These are phyloP conservation scores for Falciphora oryzae DNA, from an alignment of 2,329 filamentous ascomycete species.

Conservation along the genomic window DNA sequence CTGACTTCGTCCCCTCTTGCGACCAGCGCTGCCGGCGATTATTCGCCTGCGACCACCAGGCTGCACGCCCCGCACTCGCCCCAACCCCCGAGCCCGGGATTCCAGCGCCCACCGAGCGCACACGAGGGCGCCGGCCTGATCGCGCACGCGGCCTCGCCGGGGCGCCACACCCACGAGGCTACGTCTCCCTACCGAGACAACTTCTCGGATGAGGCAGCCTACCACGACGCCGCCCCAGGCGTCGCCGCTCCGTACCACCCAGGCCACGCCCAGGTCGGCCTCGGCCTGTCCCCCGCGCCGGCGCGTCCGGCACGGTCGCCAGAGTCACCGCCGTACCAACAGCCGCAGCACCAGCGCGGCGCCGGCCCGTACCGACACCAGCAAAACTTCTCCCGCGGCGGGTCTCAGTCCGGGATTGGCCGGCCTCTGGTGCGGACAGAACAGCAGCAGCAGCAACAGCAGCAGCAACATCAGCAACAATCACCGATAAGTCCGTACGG, in stretches of 20 bases:
- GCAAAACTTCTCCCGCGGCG: neutral
- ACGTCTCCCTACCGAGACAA: conserved; percentile 7
- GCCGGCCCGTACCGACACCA: neutral
- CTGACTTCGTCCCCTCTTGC: neutral
- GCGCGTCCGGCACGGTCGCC: neutral
- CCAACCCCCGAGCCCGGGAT: conserved; percentile 5
- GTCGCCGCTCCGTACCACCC: neutral
- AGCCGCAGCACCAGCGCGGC: conserved; percentile 4
- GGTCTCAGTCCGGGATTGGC: neutral
- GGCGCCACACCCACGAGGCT: conserved; percentile 16
- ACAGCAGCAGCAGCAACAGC: neutral
- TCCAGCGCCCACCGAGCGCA: conserved; percentile 12
- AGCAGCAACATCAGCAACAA: neutral
- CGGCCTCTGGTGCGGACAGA: neutral
- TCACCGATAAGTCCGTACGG: neutral
- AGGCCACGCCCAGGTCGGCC: neutral
- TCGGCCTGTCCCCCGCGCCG: neutral
- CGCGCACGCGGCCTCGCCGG: conserved; percentile 27
- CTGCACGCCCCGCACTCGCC: conserved; percentile 12
- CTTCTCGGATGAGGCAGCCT: conserved; percentile 7
- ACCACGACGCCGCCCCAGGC: conserved; percentile 1
- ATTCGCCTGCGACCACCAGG: neutral
- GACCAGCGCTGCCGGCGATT: neutral
- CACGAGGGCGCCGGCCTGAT: conserved; percentile 26
- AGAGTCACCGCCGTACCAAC: neutral